These are phyloP conservation scores for Babesia caballi DNA, from an alignment of 169 alveolate genomes.

Conservation along the genomic window DNA sequence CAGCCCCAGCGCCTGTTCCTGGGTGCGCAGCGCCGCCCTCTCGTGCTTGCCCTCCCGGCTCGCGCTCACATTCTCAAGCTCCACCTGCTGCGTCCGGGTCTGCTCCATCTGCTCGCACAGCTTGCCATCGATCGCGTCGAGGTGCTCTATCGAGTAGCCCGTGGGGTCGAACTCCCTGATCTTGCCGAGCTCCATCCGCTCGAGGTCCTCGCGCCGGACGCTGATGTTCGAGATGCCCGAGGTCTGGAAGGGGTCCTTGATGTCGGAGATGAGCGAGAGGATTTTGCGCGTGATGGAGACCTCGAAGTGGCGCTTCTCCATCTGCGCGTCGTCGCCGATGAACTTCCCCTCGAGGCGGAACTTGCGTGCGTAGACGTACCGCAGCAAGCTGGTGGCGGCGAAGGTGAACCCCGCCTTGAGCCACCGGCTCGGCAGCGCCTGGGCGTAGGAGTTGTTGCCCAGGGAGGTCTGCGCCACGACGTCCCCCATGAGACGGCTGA, in stretches of 20 bases:
- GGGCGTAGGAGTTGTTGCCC: conserved; percentile 29
- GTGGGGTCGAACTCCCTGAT: conserved; percentile 28
- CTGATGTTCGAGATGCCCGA: conserved; percentile 35
- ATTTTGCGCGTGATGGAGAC: conserved; percentile 24
- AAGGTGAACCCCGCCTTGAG: conserved; percentile 28
- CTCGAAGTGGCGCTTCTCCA: conserved; percentile 24
- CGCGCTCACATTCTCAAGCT: conserved; percentile 16
- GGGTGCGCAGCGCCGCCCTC: neutral
- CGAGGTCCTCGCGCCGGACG: conserved; percentile 27
- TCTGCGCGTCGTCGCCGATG: conserved; percentile 20
- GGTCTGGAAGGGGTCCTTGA: conserved; percentile 52
- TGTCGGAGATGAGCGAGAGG: conserved; percentile 30
- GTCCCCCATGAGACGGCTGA: conserved; percentile 20
- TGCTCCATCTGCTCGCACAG: conserved; percentile 42
- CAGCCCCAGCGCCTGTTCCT: conserved; percentile 9
- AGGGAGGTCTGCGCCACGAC: conserved; percentile 28
- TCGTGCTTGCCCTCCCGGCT: neutral
- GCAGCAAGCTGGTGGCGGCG: conserved; percentile 15
- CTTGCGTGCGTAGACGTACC: conserved; percentile 28
- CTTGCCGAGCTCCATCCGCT: conserved; percentile 17
- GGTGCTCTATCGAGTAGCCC: conserved; percentile 39
- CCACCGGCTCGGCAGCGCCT: conserved; percentile 34
- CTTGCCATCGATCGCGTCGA: conserved; percentile 11
- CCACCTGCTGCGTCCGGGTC: conserved; percentile 34
- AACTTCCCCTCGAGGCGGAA: conserved; percentile 28